Conservation (phyloP, 179 eudicot genomes). For the Sideroxylon spinosum region DNA sequence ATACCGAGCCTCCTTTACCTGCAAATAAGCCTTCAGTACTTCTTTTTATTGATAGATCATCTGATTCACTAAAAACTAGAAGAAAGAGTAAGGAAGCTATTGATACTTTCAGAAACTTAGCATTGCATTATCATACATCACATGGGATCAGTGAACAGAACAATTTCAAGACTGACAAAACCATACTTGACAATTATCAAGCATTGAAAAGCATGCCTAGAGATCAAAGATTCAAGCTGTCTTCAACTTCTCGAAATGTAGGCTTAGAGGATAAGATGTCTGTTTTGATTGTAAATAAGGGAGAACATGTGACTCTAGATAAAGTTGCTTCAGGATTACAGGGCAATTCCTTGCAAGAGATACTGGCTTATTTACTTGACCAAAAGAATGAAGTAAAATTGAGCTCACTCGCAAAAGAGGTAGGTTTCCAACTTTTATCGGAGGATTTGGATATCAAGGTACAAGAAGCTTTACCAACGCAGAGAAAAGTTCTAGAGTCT, state of each 20-base stretch:
- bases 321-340: conserved; percentile 35
- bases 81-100: conserved; percentile 60
- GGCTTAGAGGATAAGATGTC: conserved; percentile 56
- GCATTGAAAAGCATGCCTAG: conserved; percentile 30
- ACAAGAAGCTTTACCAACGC: conserved; percentile 38
- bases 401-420: conserved; percentile 79
- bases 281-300: conserved; percentile 54
- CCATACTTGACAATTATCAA: conserved; percentile 26
- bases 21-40: conserved; percentile 64
- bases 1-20: conserved; percentile 52
- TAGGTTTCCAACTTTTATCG: conserved; percentile 82
- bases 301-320: conserved; percentile 44
- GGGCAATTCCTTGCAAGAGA: conserved; percentile 65
- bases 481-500: conserved; percentile 28
- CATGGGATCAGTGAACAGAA: conserved; percentile 23
- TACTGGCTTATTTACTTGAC: conserved; percentile 52
- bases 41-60: conserved; percentile 76
- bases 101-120: conserved; percentile 53
- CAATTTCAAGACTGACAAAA: conserved; percentile 28
- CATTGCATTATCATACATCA: conserved; percentile 33
- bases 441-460: conserved; percentile 59
- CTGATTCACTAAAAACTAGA: conserved; percentile 45
- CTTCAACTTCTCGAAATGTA: conserved; percentile 38
- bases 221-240: conserved; percentile 32
- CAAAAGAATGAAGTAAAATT: conserved; percentile 49